Percentiles rank a stretch among this genome's conserved stretches.
These are phyloP conservation scores for Chaetomium sp. DNA, from an alignment of 2,329 filamentous ascomycete genomes.

Conservation along the genomic window DNA sequence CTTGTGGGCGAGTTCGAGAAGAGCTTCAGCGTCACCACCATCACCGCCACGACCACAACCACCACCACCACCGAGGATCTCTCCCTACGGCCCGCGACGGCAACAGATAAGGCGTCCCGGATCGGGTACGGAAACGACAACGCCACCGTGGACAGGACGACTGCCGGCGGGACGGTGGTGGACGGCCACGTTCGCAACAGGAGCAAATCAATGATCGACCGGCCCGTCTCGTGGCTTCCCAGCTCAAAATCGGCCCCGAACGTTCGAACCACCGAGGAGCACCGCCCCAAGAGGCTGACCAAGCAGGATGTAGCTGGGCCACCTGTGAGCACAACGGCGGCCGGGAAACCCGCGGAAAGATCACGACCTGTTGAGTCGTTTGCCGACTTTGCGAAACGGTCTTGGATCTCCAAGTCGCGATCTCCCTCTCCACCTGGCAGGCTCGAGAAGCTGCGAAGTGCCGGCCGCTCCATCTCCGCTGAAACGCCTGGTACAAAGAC, in stretches of 20 bases:
- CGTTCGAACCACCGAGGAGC: slow-evolving; percentile 36
- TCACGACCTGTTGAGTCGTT: slow-evolving; percentile 50
- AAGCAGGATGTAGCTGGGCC: slow-evolving; percentile 31
- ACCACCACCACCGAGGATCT: not conserved
- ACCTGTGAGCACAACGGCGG: slow-evolving; percentile 32
- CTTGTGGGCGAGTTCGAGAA: slow-evolving; percentile 53
- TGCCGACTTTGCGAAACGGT: slow-evolving; percentile 53
- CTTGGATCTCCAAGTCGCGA: slow-evolving; percentile 54
- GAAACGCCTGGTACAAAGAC: slow-evolving; percentile 33
- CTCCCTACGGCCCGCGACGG: slow-evolving; percentile 16
- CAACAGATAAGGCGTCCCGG: slow-evolving; percentile 13
- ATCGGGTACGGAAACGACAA: not conserved
- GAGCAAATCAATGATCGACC: slow-evolving; percentile 52
- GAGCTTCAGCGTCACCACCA: slow-evolving; percentile 43
- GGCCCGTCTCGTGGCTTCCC: slow-evolving; percentile 56
- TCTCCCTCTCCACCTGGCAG: slow-evolving; percentile 50
- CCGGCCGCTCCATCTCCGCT: slow-evolving; percentile 28
- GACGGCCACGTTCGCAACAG: slow-evolving; percentile 46
- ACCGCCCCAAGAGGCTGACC: slow-evolving; percentile 31
- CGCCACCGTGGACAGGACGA: not conserved
- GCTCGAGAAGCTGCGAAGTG: slow-evolving; percentile 35
- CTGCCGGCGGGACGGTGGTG: slow-evolving; percentile 34
- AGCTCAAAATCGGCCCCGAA: slow-evolving; percentile 48
- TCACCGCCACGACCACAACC: not conserved
- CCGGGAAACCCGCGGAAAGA: slow-evolving; percentile 41